Base-by-base conservation (phyloP, 345 rosid genomes). In the Cardiospermum halicacabum region DNA sequence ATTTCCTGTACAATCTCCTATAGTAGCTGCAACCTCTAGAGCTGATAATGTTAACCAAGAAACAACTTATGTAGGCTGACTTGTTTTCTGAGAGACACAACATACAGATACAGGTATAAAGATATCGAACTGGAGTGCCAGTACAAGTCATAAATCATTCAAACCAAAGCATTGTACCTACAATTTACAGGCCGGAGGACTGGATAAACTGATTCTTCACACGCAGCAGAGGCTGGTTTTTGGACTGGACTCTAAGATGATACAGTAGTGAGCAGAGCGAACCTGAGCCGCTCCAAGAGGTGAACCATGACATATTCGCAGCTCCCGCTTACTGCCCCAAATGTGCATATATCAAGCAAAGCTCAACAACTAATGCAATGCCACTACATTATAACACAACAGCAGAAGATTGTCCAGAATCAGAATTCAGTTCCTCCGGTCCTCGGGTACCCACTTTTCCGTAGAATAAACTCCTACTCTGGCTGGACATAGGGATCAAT, bases 101-200 rank as follows among this genome's bases (percentile, higher is more conserved):
- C 21, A 45, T 45, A n/a, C 22, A 1, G 50, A n/a, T 45, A 8
- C 50, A 18, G 50, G 50, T 45, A 45, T 45, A 45, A 43, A 1
- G n/a, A n/a, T 13, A 43, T n/a, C n/a, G 21, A 5, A 15, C n/a
- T n/a, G 49, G 18, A 43, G n/a, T n/a, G n/a, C n/a, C n/a, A n/a
- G n/a, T n/a, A n/a, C n/a, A n/a, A n/a, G n/a, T n/a, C n/a, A n/a
- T n/a, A 40, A 40, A 40, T 34, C 37, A 34, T 3, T 9, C 34
- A 28, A 39, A 48, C 21, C n/a, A 16, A 49, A 18, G 21, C 24
- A 21, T 22, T 34, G 10, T 59, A 53, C 61, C 58, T 25, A 22
- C n/a, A 26, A 47, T 60, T n/a, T 42, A 25, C 64, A 80, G 79
- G 76, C 64, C 32, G 79, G 78, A 10, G 73, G 70, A 16, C n/a